Conservation (phyloP, 768 basidiomycete species). For the Tulasnella sp. region DNA sequence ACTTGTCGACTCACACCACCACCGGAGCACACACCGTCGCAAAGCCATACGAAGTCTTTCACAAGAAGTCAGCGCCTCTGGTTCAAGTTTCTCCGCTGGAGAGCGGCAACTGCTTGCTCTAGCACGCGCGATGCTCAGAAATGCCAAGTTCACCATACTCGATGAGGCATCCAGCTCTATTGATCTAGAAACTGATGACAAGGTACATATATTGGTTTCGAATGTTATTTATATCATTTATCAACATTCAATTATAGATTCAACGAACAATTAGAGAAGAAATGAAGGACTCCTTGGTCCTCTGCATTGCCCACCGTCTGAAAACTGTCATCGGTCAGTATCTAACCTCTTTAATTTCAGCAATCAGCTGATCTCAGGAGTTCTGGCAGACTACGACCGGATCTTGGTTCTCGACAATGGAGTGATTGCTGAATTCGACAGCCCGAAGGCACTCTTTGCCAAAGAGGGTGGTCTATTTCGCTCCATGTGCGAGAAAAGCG, state of each 20-base stretch:
- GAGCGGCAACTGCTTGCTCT: conserved; percentile 64
- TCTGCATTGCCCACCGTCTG: conserved; percentile 73
- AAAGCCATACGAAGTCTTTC: conserved; percentile 33
- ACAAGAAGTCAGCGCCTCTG: conserved; percentile 47
- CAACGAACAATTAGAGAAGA: conserved; percentile 64
- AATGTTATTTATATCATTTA: conserved; percentile 4
- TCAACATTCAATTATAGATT: conserved; percentile 28
- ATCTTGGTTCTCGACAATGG: conserved; percentile 55
- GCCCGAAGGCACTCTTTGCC: conserved; percentile 42
- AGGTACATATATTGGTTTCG: conserved; percentile 31
- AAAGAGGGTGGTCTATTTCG: conserved; percentile 47
- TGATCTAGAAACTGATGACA: conserved; percentile 54
- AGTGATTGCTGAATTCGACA: conserved; percentile 61
- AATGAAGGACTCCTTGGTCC: conserved; percentile 53
- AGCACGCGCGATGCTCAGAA: conserved; percentile 50
- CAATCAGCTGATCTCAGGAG: not conserved
- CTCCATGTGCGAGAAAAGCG: conserved; percentile 53
- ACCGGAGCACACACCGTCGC: conserved; percentile 2
- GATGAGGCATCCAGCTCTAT: conserved; percentile 73
- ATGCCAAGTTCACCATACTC: conserved; percentile 56
- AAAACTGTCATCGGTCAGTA: conserved; percentile 46
- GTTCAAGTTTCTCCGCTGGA: conserved; percentile 50
- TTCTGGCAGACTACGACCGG: conserved; percentile 43
- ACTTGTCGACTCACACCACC: too few relatives aligned
- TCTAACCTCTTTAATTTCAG: not conserved